Evolutionary conservation across 768 basidiomycete species (phyloP).

Genomic region (Collybia sordida): DNA sequence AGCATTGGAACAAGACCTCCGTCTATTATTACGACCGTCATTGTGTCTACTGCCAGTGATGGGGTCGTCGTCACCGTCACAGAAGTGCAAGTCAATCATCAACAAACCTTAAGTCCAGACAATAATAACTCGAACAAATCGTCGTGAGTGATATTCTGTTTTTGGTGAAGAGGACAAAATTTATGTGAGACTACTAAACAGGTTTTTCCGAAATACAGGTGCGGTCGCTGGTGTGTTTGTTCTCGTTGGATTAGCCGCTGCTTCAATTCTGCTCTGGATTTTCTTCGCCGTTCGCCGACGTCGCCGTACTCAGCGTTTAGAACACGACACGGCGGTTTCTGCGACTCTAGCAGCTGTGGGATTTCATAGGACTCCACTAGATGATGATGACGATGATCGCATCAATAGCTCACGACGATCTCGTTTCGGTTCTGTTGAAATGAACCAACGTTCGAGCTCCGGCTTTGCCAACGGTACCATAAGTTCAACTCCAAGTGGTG

Average conservation of each 20-base stretch:
- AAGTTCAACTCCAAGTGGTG: constrained; percentile 25
- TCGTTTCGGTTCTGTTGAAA: constrained; percentile 30
- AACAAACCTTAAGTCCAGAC: constrained; percentile 62
- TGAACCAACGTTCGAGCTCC: constrained; percentile 42
- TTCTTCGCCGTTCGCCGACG: constrained; percentile 70
- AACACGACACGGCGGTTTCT: constrained; percentile 71
- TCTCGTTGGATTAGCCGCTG: constrained; percentile 80
- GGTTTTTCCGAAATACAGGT: constrained; percentile 87
- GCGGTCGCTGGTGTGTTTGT: constrained; percentile 93
- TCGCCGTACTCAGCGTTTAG: constrained; percentile 57
- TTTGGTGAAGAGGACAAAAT: neutral
- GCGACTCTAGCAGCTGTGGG: constrained; percentile 73
- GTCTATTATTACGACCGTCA: constrained; percentile 52
- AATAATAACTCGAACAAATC: constrained; percentile 36
- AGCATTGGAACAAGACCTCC: constrained; percentile 50
- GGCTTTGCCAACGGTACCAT: constrained; percentile 18
- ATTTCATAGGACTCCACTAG: constrained; percentile 63
- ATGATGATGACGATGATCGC: constrained; percentile 51
- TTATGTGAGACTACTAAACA: constrained; percentile 20
- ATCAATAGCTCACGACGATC: constrained; percentile 19
- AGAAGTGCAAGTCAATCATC: constrained; percentile 52
- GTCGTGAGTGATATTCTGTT: constrained; percentile 42
- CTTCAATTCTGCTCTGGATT: constrained; percentile 66
- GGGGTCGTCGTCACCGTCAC: constrained; percentile 62
- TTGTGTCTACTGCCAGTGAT: constrained; percentile 53